Conservation (phyloP, 257 asterid genomes). For the Jacaranda copaia region DNA sequence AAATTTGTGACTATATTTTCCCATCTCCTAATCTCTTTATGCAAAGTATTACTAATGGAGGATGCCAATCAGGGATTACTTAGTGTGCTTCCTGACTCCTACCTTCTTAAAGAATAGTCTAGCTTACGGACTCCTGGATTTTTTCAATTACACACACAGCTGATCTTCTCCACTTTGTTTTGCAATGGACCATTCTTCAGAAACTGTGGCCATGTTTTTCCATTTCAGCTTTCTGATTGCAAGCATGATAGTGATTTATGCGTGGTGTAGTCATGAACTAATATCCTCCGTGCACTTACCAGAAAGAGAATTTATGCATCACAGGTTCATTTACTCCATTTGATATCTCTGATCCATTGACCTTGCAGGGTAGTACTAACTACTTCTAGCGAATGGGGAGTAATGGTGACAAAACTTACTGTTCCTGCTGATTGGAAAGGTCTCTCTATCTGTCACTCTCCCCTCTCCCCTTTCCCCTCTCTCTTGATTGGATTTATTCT, state of each 20-base stretch:
- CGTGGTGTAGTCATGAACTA: neutral
- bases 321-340: neutral
- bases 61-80: no score
- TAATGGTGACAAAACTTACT: constrained; percentile 71
- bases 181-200: neutral
- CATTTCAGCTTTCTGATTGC: neutral
- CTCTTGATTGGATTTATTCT: constrained; percentile 1
- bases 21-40: neutral
- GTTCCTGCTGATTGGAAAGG: constrained; percentile 99
- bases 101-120: no score
- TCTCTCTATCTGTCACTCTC: constrained; percentile 35
- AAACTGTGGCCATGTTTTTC: neutral
- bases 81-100: no score
- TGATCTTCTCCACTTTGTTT: neutral
- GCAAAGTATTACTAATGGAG: no score
- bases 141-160: neutral
- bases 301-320: neutral
- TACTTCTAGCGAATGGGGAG: constrained; percentile 89
- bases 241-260: neutral
- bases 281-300: neutral
- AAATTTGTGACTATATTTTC: neutral
- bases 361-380: constrained; percentile 81
- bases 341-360: neutral
- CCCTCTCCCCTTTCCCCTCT: neutral
- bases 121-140: neutral